These are phyloP conservation scores for Arthroderma uncinatum DNA, from an alignment of 2,329 filamentous ascomycete species.

Conservation along the genomic window DNA sequence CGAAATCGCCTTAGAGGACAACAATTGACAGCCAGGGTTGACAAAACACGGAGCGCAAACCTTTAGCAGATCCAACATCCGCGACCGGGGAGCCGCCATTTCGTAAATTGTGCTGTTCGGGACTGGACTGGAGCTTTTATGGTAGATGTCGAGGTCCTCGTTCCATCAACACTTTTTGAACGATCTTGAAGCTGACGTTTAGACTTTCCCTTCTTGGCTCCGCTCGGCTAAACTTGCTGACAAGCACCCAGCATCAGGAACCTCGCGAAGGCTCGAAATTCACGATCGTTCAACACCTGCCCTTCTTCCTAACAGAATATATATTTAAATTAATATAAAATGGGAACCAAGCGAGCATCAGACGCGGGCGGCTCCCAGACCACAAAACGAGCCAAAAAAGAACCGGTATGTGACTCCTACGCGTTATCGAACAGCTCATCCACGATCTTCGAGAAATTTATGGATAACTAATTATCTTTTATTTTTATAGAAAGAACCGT, in stretches of 20 bases:
- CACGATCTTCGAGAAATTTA: neutral
- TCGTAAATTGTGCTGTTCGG: neutral
- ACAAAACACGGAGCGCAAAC: conserved; percentile 32
- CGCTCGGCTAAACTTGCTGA: neutral
- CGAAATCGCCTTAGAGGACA: neutral
- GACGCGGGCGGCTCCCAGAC: conserved; percentile 4
- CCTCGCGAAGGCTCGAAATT: neutral
- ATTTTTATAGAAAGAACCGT: neutral
- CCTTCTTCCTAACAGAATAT: neutral
- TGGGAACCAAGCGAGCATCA: conserved; percentile 10
- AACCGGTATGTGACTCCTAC: conserved; percentile 8
- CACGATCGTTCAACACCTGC: neutral
- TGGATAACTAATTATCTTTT: neutral
- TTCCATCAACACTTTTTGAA: neutral
- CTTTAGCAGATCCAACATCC: conserved; percentile 63
- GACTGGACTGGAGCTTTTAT: neutral
- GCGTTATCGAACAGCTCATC: neutral
- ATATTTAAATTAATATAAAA: neutral
- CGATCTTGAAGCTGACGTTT: neutral
- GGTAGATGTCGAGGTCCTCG: neutral
- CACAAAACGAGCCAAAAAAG: conserved; percentile 8
- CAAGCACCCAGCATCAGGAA: neutral
- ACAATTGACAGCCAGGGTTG: neutral
- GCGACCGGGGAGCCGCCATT: conserved; percentile 44
- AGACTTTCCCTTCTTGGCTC: neutral